Evolutionary conservation across 441 rosid genomes (phyloP), one percentile per base, ranked within the genome.

Genomic region (Euphorbia celastroides): DNA sequence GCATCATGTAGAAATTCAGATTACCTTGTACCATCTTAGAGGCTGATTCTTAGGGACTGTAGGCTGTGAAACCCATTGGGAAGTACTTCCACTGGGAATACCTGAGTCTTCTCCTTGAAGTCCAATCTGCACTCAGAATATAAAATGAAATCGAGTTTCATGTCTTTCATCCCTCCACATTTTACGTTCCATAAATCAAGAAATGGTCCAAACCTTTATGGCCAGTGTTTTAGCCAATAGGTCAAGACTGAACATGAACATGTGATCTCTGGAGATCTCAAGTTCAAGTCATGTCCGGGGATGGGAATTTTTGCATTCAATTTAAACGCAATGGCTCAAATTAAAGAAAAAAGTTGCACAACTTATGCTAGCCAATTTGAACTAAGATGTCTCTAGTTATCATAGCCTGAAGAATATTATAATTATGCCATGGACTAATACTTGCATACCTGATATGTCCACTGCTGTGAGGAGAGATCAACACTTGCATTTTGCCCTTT

Each of bases 21-120:
- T 75, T 78, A 94, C 99, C 96, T 91, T 92, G 89, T 94, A 94
- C 99, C 99, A 94, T 77, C 80, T 77, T 71, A 94, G 67, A 67
- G 97, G 94, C 76, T 88, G 88, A 17, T 79, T 84, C 72, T 74
- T 88, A 28, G 97, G 98, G 72, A 94, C 74, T 58, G 77, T 70
- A 62, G 94, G 68, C 64, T 77, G 73, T 70, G 91, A 81, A 78
- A 70, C 62, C 97, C 97, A 94, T 64, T 78, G 75, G 14, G 94
- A 74, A 71, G 96, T 84, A 68, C 79, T 84, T 80, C 93, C 93
- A 63, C 78, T 89, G 12, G 86, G 60, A 17, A 92, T 73, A 59
- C 81, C 88, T 72, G 68, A 76, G 65, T 77, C 97, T 81, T 94
- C 98, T 22, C 98, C 98, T 81, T 88, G 77, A 73, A 94, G 93